Evolutionary conservation across 2,329 filamentous ascomycete species (phyloP), one percentile per base, ranked within the genome.

Genomic region (Nothopassalora personata): DNA sequence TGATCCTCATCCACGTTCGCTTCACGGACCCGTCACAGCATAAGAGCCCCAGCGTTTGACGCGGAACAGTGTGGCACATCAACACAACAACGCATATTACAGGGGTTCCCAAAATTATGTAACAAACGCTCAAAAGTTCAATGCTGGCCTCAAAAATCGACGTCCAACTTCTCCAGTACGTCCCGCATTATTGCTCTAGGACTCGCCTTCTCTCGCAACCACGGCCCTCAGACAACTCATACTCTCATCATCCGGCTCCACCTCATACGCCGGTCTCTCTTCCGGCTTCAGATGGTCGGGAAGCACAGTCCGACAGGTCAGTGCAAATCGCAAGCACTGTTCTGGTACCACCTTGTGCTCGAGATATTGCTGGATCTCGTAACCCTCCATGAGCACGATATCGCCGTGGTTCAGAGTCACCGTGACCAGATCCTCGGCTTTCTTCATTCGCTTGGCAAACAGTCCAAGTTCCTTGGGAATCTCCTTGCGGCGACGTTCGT

Each of bases 371-470:
- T 89, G 86, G 11, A 89, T 81, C 0, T 75, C 72, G 0, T 73
- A 73, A 0, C 85, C 85, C 63, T 85, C 80, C 85, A 88, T 88
- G 18, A 87, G 74, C 1, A 85, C 78, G 10, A 88, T 80, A 67
- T 88, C 86, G 0, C 86, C 86, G 67, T 89, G 86, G 7, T 78
- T 75, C 3, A 89, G 72, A 1, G 75, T 72, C 67, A 84, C 69
- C 1, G 71, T 75, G 13, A 84, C 72, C 9, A 73, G 56, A 23
- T 68, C 48, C 63, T 70, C 47, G 62, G 72, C 70, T 3, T 71
- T 70, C n/a, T 60, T 73, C 31, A 66, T 67, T 1, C 69, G 67
- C 15, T 68, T 71, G 8, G 66, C 60, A 50, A 66, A 69, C 2
- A 77, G 57, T 0, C 66, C 67, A 1, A 80, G 61, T n/a, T 78